A percentile compares a stretch with the other conserved stretches of the same genome.
phyloP scores from a whole-genome alignment of 305 asterid genomes.

The Fraxinus velutina region DNA sequence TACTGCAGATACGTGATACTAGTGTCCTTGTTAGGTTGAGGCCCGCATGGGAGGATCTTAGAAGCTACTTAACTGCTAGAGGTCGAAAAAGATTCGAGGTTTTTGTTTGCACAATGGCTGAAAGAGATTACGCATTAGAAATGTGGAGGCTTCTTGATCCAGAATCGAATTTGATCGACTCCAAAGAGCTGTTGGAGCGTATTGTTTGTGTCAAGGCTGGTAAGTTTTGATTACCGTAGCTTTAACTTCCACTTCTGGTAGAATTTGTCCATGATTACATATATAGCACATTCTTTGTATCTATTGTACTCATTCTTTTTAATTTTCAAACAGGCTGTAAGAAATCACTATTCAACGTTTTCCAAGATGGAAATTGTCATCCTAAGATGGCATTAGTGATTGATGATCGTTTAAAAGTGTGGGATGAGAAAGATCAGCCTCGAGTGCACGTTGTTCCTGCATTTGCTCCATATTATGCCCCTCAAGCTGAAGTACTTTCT shows the following conservation, averaged over 20 bases:
- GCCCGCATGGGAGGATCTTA: slow-evolving; percentile 99
- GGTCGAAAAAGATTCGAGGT: slow-evolving; percentile 97
- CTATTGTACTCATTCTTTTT: slow-evolving; percentile 7
- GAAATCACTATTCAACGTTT: slow-evolving; percentile 84
- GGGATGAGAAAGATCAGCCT: slow-evolving; percentile 98
- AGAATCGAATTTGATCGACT: slow-evolving; percentile 73
- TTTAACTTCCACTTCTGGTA: slow-evolving; percentile 9
- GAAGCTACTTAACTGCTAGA: slow-evolving; percentile 88
- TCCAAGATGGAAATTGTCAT: slow-evolving; percentile 82
- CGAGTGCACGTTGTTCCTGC: slow-evolving; percentile 98
- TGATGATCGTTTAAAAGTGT: slow-evolving; percentile 92
- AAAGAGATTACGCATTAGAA: slow-evolving; percentile 93
- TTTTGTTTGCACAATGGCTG: slow-evolving; percentile 99
- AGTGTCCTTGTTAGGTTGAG: slow-evolving; percentile 97
- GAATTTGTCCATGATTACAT: slow-evolving; percentile 14
- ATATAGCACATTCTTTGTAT: neutral
- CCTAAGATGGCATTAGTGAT: slow-evolving; percentile 97
- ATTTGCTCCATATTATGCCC: slow-evolving; percentile 94
- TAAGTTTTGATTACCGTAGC: slow-evolving; percentile 33
- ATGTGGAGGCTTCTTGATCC: slow-evolving; percentile 99
- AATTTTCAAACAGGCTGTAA: slow-evolving; percentile 48
- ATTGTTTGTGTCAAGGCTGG: slow-evolving; percentile 95
- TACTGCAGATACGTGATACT: slow-evolving; percentile 82
- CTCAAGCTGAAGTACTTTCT: slow-evolving; percentile 85
- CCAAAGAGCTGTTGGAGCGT: slow-evolving; percentile 71